Evolutionary conservation across 2,329 filamentous ascomycete genomes (phyloP), one percentile per base, ranked within the genome.

Genomic region (Aspergillus sp.): DNA sequence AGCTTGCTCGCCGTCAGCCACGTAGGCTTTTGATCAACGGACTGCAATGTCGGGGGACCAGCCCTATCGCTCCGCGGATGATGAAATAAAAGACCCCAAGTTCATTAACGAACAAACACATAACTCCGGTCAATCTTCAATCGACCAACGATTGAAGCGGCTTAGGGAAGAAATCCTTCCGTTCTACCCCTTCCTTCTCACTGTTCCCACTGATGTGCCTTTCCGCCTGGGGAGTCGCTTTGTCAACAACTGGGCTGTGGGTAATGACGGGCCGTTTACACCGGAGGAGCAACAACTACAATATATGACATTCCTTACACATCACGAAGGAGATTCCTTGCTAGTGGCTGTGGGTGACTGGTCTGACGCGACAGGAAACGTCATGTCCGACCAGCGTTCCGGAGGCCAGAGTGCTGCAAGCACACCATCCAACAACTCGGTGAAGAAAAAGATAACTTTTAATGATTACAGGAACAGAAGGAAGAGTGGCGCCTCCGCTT

Each of bases 371-470:
- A 73, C 78, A 59, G 80, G 79, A 61, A 77, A 73, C 74, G 78
- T 75, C 64, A 79, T 79, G 65, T 73, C 78, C 62, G 77, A 79
- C 66, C 72, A 74, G 57, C 73, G 71, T 25, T 74, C 78, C 55
- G 70, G 72, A 64, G 68, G 63, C 57, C 72, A 62, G 64, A 76
- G 73, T 64, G 75, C 75, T 25, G 73, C 73, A 59, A 76, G 73
- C 64, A 80, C 78, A 19, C 77, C 81, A 39, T 71, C 66, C 48
- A 74, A 69, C 55, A 72, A 66, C 11, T 78, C 79, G 19, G 63
- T 71, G 23, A 87, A 84, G 75, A 88, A 86, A 77, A 88, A 86
- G 72, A 87, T 88, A 62, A 86, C 78, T 57, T 72, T 88, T 56
- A 83, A 80, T 44, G 85, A 84, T 41, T 88, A 88, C 73, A 87